Conservation (phyloP, 1,139 yeast species). For the Waltiozyma sp. region DNA sequence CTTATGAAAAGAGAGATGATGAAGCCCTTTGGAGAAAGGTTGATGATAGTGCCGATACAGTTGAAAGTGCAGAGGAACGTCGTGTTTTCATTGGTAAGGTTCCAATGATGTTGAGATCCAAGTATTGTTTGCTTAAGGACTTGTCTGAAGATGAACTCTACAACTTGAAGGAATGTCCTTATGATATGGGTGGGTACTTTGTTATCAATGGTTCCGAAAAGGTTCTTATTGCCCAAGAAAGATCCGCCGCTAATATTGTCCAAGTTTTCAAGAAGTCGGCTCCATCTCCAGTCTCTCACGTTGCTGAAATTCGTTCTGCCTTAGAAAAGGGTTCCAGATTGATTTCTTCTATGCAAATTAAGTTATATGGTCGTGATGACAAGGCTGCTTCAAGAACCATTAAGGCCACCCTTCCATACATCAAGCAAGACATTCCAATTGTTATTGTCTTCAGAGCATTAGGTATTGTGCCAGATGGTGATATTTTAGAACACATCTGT, state of each 20-base stretch:
- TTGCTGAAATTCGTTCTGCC: conserved; percentile 95
- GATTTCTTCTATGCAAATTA: conserved; percentile 89
- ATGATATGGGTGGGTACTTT: conserved; percentile 98
- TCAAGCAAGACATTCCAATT: conserved; percentile 92
- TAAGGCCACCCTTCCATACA: conserved; percentile 91
- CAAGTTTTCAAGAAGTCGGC: conserved; percentile 98
- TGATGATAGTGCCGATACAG: conserved; percentile 30
- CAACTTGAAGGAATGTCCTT: conserved; percentile 95
- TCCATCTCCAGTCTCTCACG: conserved; percentile 90
- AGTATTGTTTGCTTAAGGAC: conserved; percentile 88
- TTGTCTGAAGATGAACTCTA: conserved; percentile 91
- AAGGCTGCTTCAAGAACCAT: conserved; percentile 71
- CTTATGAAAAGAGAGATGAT: conserved; percentile 72
- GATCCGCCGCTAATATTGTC: conserved; percentile 96
- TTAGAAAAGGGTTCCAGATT: conserved; percentile 94
- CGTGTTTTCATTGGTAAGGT: conserved; percentile 92
- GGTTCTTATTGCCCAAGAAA: conserved; percentile 95
- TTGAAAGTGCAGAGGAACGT: conserved; percentile 51
- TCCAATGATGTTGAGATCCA: conserved; percentile 95
- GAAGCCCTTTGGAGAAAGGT: conserved; percentile 63
- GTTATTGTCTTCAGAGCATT: conserved; percentile 95
- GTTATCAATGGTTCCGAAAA: conserved; percentile 97
- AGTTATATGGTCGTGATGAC: conserved; percentile 76
- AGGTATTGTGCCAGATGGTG: conserved; percentile 98
- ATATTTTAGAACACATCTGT: conserved; percentile 93